Conservation (phyloP, 192 early-diverging fungal genomes). For the Coemansia sp. region DNA sequence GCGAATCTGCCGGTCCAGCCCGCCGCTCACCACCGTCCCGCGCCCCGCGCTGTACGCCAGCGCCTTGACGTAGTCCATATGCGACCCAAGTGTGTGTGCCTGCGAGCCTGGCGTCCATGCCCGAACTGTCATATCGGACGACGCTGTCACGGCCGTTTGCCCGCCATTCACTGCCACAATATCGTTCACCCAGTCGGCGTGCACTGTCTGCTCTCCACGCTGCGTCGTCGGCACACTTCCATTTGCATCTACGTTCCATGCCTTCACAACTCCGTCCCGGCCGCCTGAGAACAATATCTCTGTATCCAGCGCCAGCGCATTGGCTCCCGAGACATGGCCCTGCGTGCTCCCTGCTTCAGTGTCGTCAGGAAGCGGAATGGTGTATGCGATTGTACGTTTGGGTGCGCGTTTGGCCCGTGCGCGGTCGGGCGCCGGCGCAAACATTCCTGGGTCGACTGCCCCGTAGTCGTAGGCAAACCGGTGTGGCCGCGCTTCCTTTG, state of each 20-base stretch:
- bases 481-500: slow-evolving; percentile 50
- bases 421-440: slow-evolving; percentile 43
- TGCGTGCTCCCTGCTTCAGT: slow-evolving; percentile 25
- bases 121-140: slow-evolving; percentile 86
- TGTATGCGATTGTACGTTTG: slow-evolving; percentile 44
- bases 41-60: slow-evolving; percentile 73
- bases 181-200: slow-evolving; percentile 98
- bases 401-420: slow-evolving; percentile 44
- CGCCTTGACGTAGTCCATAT: slow-evolving; percentile 90
- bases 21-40: slow-evolving; percentile 84
- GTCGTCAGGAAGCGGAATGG: slow-evolving; percentile 40
- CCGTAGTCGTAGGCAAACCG: slow-evolving; percentile 56
- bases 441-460: slow-evolving; percentile 55
- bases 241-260: slow-evolving; percentile 70
- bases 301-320: slow-evolving; percentile 63
- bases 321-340: slow-evolving; percentile 81
- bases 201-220: slow-evolving; percentile 70
- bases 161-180: slow-evolving; percentile 54
- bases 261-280: slow-evolving; percentile 82
- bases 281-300: slow-evolving; percentile 77
- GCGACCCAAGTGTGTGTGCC: slow-evolving; percentile 68
- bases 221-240: slow-evolving; percentile 42
- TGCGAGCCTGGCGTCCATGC: slow-evolving; percentile 56
- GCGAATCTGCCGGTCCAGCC: slow-evolving; percentile 82
- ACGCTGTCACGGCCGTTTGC: slow-evolving; percentile 75